Evolutionary conservation across 208 protist genomes (phyloP).

Genomic region (Crithidia sp.): DNA sequence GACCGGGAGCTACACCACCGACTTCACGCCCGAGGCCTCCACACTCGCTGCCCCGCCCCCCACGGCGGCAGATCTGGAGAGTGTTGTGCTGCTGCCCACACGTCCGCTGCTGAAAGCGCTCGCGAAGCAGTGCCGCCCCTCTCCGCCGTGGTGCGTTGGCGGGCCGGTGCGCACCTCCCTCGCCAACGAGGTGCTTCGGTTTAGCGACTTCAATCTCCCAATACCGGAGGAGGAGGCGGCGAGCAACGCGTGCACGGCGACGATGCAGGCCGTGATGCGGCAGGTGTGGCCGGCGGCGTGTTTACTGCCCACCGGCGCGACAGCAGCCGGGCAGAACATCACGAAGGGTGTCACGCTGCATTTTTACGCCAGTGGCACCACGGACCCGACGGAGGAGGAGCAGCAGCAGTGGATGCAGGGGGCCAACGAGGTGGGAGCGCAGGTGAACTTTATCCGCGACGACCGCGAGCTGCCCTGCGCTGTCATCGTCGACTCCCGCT

Average conservation of each 20-base stretch:
- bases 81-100: constrained; percentile 36
- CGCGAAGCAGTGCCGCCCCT: constrained; percentile 41
- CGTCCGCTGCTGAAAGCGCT: constrained; percentile 44
- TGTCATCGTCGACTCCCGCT: constrained; percentile 33
- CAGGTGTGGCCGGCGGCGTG: constrained; percentile 34
- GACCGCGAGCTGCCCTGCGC: constrained; percentile 41
- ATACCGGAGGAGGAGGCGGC: constrained; percentile 25
- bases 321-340: constrained; percentile 40
- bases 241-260: constrained; percentile 18
- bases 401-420: constrained; percentile 21
- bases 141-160: constrained; percentile 51
- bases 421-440: constrained; percentile 22
- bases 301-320: constrained; percentile 36
- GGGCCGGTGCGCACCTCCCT: constrained; percentile 6
- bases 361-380: constrained; percentile 30
- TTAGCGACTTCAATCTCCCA: constrained; percentile 33
- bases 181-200: constrained; percentile 41
- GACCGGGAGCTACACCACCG: constrained; percentile 1
- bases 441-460: constrained; percentile 43
- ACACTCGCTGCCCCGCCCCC: background rate
- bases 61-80: background rate
- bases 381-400: constrained; percentile 13
- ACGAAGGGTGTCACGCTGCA: constrained; percentile 42
- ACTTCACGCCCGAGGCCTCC: background rate
- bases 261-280: constrained; percentile 27